Base-by-base conservation (phyloP, 495 filamentous ascomycete species). In the Trypethelium eluteriae region DNA sequence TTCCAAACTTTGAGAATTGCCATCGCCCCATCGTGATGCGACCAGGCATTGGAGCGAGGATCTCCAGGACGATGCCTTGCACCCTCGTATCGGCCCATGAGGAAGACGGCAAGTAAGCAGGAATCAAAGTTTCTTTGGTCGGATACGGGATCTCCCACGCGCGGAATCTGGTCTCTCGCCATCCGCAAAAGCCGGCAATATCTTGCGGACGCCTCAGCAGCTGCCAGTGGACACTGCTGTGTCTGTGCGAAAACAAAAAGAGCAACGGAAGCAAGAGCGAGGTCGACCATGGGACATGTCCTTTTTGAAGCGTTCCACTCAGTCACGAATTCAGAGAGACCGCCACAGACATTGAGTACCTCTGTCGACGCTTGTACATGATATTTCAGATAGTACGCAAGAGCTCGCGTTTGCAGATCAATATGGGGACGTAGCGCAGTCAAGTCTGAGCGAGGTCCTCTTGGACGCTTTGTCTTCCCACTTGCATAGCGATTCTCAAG, bases 61-160 rank as follows among this genome's bases (percentile, higher is more conserved):
- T 9, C n/a, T 61, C 35, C 25, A 34, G 67, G 72, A 46, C 38
- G 9, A 25, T 67, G 63, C 9, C 61, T 67, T 1, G 68, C 64
- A 36, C 62, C 67, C 65, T 76, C 74, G 62, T 74, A 76, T 5
- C 68, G 67, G 34, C 70, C 64, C 74, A 76, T 76, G n/a, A 72
- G 53, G 49, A 59, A 71, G 38, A 74, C 66, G 3, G 71, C 64
- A 25, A 76, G 64, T 36, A 76, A 66, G 62, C 68, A 76, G 49
- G 53, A 47, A 7, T 76, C 74, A 25, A 75, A 62, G 63, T 70
- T 63, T 3, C 18, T 10, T 32, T 63, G 57, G 39, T 70, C 56
- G 56, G 32, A 6, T 59, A 32, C 14, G 5, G 34, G 53, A 7
- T 3, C 6, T 14, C 53, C 53, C 7, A 59, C 5, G 4, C n/a